Base-by-base conservation (phyloP, 768 basidiomycete species). In the Lentinula aciculospora region DNA sequence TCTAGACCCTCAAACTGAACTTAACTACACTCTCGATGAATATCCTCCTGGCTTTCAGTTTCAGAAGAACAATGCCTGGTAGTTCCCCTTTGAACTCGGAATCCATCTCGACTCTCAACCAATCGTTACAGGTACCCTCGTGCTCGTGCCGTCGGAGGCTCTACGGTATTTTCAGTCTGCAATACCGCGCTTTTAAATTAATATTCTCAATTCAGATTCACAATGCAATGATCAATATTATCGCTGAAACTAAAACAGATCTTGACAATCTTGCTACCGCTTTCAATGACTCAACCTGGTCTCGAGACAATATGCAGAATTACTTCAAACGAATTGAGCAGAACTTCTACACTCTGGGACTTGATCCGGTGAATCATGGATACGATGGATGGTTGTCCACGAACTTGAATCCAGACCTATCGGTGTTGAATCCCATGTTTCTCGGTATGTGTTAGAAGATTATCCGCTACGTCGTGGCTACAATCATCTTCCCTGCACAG, bases 331-430 rank as follows among this genome's bases (percentile, higher is more conserved):
- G 58, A 21, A 61, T 71, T 29, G 69, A 71, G 53, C 47, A 65
- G 2, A 68, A 68, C 48, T 53, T 65, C 12, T 63, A 69, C 53
- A 50, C 59, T 59, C 40, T 29, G 63, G 13, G 28, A 57, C 12
- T 29, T 60, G 10, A 55, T 60, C 13, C 58, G 51, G 48, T 25
- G 67, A 71, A 54, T 45, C 71, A 72, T 49, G 71, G 71, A 2
- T 69, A 65, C 53, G 47, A 63, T 27, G 71, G 69, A 31, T 72
- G 69, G 71, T 51, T 71, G 44, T 67, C 64, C 25, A 67, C 67
- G 3, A 68, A 62, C 36, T 58, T 69, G 15, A 68, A 66, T 12
- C 58, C 67, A 1, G 61, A 65, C 39, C 60, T 64, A 25, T 54
- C 64, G 3, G 42, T 62, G n/a, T 49, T 57, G 10, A 60, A 67